These are phyloP conservation scores for Suillus cothurnatus DNA, from an alignment of 768 basidiomycete species.

Conservation along the genomic window DNA sequence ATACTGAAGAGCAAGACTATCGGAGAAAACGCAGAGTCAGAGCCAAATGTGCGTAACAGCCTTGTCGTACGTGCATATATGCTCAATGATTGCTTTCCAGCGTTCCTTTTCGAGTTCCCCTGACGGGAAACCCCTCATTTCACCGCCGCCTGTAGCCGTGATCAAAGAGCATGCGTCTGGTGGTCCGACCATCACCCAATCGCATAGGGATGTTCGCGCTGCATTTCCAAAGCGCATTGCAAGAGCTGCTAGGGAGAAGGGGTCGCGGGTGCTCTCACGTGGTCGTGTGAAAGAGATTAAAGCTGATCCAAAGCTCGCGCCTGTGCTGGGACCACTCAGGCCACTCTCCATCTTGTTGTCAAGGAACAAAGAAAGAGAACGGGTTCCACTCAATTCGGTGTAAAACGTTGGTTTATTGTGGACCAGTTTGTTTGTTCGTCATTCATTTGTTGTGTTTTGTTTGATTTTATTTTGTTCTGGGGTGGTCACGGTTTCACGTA, in stretches of 20 bases:
- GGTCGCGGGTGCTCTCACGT: conserved; percentile 17
- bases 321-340: conserved; percentile 34
- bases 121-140: conserved; percentile 22
- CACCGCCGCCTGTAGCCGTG: conserved; percentile 16
- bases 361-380: not conserved
- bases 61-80: not conserved
- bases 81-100: not conserved
- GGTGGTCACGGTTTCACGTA: not conserved
- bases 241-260: conserved; percentile 17
- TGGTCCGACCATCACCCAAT: not conserved
- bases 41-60: not conserved
- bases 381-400: not conserved
- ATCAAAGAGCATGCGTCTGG: conserved; percentile 14
- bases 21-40: not conserved
- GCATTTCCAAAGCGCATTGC: conserved; percentile 16
- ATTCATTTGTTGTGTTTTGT: not conserved
- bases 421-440: not conserved
- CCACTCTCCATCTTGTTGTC: conserved; percentile 27
- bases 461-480: not conserved
- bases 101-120: not conserved
- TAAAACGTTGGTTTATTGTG: not conserved
- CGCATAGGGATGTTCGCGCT: conserved; percentile 3
- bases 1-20: conserved; percentile 2
- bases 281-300: conserved; percentile 30
- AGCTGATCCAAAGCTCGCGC: conserved; percentile 34